Conservation (phyloP, 352 stramenopile species). For the Globisporangium irregulare region DNA sequence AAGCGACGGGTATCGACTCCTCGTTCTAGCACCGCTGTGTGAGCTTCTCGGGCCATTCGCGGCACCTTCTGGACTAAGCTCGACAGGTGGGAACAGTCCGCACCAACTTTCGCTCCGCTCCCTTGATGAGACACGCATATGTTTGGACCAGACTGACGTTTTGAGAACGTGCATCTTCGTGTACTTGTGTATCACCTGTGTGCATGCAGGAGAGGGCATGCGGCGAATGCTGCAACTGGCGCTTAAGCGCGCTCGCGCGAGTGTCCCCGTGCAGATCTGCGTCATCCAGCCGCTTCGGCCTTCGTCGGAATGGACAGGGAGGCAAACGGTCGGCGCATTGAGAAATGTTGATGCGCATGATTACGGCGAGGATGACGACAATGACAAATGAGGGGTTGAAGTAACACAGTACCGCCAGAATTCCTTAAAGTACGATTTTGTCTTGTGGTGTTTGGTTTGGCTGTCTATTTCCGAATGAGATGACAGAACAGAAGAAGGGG, state of each 20-base stretch:
- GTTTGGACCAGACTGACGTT: background rate
- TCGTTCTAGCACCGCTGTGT: slow-evolving; percentile 18
- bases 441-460: background rate
- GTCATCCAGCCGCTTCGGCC: slow-evolving; percentile 8
- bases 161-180: background rate
- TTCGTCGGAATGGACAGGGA: background rate
- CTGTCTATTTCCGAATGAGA: background rate
- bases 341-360: slow-evolving; percentile 1
- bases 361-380: slow-evolving; percentile 3
- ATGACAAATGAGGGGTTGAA: slow-evolving; percentile 9
- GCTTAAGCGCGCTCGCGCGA: slow-evolving; percentile 36
- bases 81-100: slow-evolving; percentile 9
- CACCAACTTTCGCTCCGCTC: background rate
- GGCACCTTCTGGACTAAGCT: slow-evolving; percentile 10
- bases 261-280: slow-evolving; percentile 10
- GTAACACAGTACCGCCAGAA: background rate
- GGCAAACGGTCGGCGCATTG: background rate
- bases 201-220: slow-evolving; percentile 32
- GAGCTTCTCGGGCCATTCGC: slow-evolving; percentile 17
- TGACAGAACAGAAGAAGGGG: slow-evolving; percentile 6
- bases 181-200: slow-evolving; percentile 3
- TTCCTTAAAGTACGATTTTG: slow-evolving; percentile 7
- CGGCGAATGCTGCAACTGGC: slow-evolving; percentile 56
- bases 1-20: slow-evolving; percentile 6
- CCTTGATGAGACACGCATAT: background rate